Evolutionary conservation across 192 early-diverging fungal species (phyloP), one percentile per base, ranked within the genome.

Genomic region (Dissophora ornata): DNA sequence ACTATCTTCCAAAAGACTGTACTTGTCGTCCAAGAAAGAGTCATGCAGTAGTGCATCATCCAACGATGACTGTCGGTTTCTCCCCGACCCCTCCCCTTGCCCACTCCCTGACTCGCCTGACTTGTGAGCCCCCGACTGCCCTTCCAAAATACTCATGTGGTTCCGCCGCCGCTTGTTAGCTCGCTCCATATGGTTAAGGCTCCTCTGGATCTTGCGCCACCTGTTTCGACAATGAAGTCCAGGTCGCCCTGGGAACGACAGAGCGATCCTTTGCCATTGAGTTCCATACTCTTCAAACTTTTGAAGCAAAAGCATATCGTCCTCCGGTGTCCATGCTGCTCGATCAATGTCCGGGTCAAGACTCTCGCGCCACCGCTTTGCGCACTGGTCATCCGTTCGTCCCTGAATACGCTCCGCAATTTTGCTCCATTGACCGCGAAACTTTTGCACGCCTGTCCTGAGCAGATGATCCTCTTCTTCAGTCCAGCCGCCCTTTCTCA

Each of bases 371-470:
- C 95, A 97, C 28, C 95, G 84, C 67, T 95, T 95, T 32, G 94
- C 92, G 64, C 95, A 97, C 65, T 96, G 94, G 62, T 93, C 92
- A 61, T 93, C 93, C 15, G 91, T 96, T 18, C 95, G 82, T 18
- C 94, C 94, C 5, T 82, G 80, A 47, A 97, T 90, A 54, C 82
- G 82, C 63, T 90, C 86, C 16, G 93, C 90, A 38, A 97, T 91
- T 40, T 88, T 86, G 57, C 89, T 90, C 95, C 95, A 97, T 82
- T 92, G 87, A 33, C 86, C 85, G 18, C 88, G 89, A 68, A 84
- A 85, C 58, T 87, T 85, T 41, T 82, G 66, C 18, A 95, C 91
- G 8, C 91, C 91, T 51, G 90, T 79, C 22, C 88, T 80, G 54
- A 97, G 82, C 46, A 93, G 47, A 0, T 83, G 79, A 62, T 95